phyloP scores from a whole-genome alignment of 371 early-diverging fungal species.

The Smittium culicis region DNA sequence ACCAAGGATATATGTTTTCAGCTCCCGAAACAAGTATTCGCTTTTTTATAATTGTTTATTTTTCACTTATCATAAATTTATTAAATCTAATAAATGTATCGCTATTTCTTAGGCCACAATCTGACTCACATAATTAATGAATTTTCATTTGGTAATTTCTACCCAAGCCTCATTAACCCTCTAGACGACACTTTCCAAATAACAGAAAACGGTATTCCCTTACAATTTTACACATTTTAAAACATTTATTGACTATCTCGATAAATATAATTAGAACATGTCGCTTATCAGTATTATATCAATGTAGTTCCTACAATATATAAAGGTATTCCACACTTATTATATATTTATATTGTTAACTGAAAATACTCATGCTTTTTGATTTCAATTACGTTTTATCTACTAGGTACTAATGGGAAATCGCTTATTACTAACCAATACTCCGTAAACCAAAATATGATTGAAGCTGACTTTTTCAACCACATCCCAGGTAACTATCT shows the following conservation, averaged over 20 bases:
- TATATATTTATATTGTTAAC: no score
- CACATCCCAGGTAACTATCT: conserved; percentile 18
- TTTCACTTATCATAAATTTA: no score
- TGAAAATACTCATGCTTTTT: no score
- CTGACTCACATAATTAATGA: conserved; percentile 86
- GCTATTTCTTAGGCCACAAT: conserved; percentile 41
- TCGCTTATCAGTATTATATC: conserved; percentile 68
- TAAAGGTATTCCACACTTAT: conserved; percentile 27
- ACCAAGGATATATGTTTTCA: conserved; percentile 69
- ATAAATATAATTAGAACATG: conserved; percentile 18
- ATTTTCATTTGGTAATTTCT: conserved; percentile 72
- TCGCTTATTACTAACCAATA: conserved; percentile 72
- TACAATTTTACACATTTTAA: neutral
- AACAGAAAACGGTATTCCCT: conserved; percentile 29
- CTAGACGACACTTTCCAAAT: conserved; percentile 64
- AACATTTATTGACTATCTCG: neutral
- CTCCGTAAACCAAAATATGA: conserved; percentile 64
- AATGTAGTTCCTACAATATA: conserved; percentile 80
- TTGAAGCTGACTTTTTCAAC: conserved; percentile 27
- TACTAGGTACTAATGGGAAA: conserved; percentile 24
- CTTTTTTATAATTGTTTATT: no score
- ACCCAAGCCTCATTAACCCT: conserved; percentile 74
- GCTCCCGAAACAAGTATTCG: neutral
- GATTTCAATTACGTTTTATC: no score
- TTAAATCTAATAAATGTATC: no score